A percentile compares a stretch with the other conserved stretches of the same genome.
These are phyloP conservation scores for Chimonanthus praecox DNA, from an alignment of 164 flowering plant genomes.

Conservation along the genomic window DNA sequence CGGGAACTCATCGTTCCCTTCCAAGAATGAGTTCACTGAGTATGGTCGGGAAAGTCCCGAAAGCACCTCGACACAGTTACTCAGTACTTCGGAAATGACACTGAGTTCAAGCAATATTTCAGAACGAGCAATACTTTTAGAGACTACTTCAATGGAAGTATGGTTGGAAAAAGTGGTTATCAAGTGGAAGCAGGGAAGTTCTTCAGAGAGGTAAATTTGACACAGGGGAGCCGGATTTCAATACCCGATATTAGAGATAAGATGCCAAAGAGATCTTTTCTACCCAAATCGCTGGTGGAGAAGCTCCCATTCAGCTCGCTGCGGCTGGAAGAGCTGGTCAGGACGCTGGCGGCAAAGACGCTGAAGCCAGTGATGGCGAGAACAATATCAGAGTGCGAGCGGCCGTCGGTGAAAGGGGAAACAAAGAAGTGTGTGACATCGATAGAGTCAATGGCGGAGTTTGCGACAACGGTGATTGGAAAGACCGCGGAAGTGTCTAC, in stretches of 20 bases:
- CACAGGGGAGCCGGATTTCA: conserved; percentile 45
- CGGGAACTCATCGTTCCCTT: neutral
- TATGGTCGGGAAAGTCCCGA: neutral
- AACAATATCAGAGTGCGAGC: conserved; percentile 63
- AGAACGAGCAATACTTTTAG: neutral
- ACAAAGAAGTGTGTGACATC: conserved; percentile 71
- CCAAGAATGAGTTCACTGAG: neutral
- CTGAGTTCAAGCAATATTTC: neutral
- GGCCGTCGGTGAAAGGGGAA: conserved; percentile 70
- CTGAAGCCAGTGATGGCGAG: conserved; percentile 34
- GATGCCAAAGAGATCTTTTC: conserved; percentile 79
- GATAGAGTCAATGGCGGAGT: conserved; percentile 76
- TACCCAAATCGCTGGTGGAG: conserved; percentile 48
- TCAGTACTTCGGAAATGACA: neutral
- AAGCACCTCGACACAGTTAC: neutral
- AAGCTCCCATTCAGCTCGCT: conserved; percentile 59
- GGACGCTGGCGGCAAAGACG: conserved; percentile 36
- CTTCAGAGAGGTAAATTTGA: conserved; percentile 63
- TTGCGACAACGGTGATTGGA: conserved; percentile 58
- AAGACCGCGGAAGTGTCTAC: conserved; percentile 39
- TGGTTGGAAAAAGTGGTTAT: neutral
- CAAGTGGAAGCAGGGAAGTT: conserved; percentile 63
- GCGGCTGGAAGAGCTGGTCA: conserved; percentile 23
- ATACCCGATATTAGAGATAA: conserved; percentile 78
- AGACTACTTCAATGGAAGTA: neutral